phyloP scores from a whole-genome alignment of 2,329 filamentous ascomycete genomes.

The Pseudogymnoascus sp. region DNA sequence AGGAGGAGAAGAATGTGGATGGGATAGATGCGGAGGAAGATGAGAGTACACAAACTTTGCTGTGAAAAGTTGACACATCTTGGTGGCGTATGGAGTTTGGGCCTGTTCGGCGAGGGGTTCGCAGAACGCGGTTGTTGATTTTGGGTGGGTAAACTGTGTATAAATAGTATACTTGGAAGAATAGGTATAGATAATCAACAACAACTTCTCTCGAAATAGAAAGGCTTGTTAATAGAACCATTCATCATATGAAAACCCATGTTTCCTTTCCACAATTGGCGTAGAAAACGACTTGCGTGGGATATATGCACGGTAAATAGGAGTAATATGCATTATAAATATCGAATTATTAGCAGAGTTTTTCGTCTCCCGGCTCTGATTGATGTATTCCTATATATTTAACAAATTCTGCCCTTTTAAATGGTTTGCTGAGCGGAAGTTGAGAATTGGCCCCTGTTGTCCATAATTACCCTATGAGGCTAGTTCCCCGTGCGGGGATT shows the following conservation, averaged over 20 bases:
- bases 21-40: not conserved
- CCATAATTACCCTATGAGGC: not conserved
- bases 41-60: not conserved
- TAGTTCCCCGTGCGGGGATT: conserved; percentile 4
- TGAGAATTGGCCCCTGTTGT: not conserved
- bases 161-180: not conserved
- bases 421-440: not conserved
- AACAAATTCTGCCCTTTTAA: not conserved
- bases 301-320: not conserved
- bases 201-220: not conserved
- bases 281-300: no score
- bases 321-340: not conserved
- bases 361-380: not conserved
- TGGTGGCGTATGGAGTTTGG: not conserved
- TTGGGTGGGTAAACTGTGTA: not conserved
- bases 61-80: not conserved
- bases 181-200: not conserved
- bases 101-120: not conserved
- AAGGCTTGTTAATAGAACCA: not conserved
- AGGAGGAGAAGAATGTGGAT: not conserved
- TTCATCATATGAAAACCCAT: not conserved
- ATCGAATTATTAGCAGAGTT: not conserved
- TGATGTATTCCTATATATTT: not conserved
- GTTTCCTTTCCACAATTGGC: not conserved
- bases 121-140: not conserved